Percentiles rank a stretch among this genome's conserved stretches.
These are phyloP conservation scores for Elaphomyces granulatus DNA, from an alignment of 495 filamentous ascomycete genomes.

Conservation along the genomic window DNA sequence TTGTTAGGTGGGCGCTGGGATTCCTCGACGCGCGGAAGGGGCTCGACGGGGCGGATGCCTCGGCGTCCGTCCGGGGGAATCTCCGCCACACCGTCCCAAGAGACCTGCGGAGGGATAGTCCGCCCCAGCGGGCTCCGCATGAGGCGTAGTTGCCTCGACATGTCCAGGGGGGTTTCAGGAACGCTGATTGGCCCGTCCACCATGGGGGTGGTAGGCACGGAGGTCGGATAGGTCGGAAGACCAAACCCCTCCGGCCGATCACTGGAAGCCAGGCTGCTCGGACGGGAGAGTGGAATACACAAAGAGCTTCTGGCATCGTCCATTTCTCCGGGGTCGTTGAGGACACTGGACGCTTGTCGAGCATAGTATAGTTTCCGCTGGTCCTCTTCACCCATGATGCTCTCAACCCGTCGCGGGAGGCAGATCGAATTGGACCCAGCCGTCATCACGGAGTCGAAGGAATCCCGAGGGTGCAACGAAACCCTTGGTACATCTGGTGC, in stretches of 20 bases:
- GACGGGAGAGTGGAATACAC: neutral
- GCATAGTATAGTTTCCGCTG: slow-evolving; percentile 54
- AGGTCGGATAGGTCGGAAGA: neutral
- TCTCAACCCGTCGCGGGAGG: slow-evolving; percentile 65
- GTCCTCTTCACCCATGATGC: slow-evolving; percentile 69
- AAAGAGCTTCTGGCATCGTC: neutral
- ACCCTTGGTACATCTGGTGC: slow-evolving; percentile 35
- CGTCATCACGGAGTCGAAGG: slow-evolving; percentile 58
- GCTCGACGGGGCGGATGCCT: no score
- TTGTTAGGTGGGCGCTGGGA: no score
- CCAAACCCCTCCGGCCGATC: neutral
- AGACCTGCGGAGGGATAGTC: neutral
- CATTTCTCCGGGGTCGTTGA: neutral
- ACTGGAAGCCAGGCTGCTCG: neutral
- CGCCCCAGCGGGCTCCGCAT: neutral
- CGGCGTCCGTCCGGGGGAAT: no score
- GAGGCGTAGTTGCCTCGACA: neutral
- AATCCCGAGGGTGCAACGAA: slow-evolving; percentile 44
- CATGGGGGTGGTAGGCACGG: neutral
- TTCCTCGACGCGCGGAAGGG: no score
- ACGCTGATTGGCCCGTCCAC: neutral
- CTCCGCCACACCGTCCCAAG: no score
- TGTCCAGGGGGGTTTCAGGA: no score
- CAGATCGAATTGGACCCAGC: slow-evolving; percentile 49
- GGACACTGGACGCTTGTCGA: slow-evolving; percentile 32